Evolutionary conservation across 192 early-diverging fungal genomes (phyloP), one percentile per base, ranked within the genome.

Genomic region (Coemansia sp.): DNA sequence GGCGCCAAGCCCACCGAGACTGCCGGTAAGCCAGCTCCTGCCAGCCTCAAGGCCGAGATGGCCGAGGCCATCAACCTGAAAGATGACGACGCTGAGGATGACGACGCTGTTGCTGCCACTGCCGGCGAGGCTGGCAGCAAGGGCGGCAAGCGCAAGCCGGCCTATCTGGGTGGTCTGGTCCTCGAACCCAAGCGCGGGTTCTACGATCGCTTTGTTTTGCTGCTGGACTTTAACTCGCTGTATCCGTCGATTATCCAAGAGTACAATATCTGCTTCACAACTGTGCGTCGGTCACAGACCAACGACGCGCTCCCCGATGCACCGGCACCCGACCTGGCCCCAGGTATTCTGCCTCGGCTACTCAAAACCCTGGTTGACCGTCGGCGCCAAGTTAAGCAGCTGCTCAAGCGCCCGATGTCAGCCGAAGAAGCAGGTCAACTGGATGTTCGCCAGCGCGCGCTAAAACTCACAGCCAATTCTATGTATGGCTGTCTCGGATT

Each of bases 201-300:
- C 56, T 96, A 99, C 67, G 94, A 98, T 66, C 88, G 89, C 31
- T 99, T 80, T 64, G 91, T 99, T 4, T 65, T 99, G 15, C 74
- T 97, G 32, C 77, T 99, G 43, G 97, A 99, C 82, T 99, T 99
- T 71, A 98, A 98, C 84, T 90, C 88, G 80, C 83, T 99, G 86
- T 98, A 99, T 56, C 95, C 97, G 43, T 94, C 94, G 19, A 99
- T 99, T 47, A 98, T 99, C 63, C 97, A 98, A 61, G 97, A 99
- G 70, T 99, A 89, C 82, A 99, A 99, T 65, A 92, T 99, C 50
- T 98, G 95, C 72, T 99, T 99, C 57, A 99, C 97, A 10, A 99
- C 97, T 0, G 92, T 98, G 9, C 73, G 86, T 26, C 78, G 88
- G 22, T 4, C 51, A 23, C 21, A 23, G 30, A 40, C 22, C 32